Percentiles rank a stretch among this genome's conserved stretches.
Conservation (phyloP, 2,329 filamentous ascomycete genomes). For the Westerdykella sp. region DNA sequence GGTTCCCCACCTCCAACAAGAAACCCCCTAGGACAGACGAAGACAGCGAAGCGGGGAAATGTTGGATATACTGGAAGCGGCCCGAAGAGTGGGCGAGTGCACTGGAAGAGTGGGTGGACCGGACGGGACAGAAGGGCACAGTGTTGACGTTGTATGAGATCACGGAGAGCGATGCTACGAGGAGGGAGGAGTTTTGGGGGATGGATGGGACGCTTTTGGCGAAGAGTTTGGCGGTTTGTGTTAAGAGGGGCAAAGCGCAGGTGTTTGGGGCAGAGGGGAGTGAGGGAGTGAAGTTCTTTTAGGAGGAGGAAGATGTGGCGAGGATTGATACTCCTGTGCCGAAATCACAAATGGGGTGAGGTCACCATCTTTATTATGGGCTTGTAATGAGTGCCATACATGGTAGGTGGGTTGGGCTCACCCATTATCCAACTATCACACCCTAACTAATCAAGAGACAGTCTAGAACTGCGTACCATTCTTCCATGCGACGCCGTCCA, state of each 20-base stretch:
- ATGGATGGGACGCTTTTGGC: conserved; percentile 78
- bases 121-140: conserved; percentile 78
- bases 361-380: too few relatives aligned
- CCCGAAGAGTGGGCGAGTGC: conserved; percentile 84
- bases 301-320: background rate
- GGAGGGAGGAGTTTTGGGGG: conserved; percentile 67
- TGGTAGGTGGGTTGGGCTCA: too few relatives aligned
- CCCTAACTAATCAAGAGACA: too few relatives aligned
- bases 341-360: too few relatives aligned
- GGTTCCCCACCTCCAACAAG: conserved; percentile 41
- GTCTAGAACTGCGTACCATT: too few relatives aligned
- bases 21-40: conserved; percentile 15
- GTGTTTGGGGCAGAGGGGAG: conserved; percentile 78
- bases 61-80: conserved; percentile 77
- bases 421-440: too few relatives aligned
- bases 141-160: conserved; percentile 93
- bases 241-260: conserved; percentile 87
- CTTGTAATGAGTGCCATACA: too few relatives aligned
- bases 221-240: conserved; percentile 71
- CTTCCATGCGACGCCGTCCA: too few relatives aligned
- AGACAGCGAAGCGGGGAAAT: conserved; percentile 35
- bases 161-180: conserved; percentile 74
- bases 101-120: conserved; percentile 74
- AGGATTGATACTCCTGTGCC: too few relatives aligned
- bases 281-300: conserved; percentile 96